phyloP scores from a whole-genome alignment of 768 basidiomycete species.

The Tulasnella sp. region DNA sequence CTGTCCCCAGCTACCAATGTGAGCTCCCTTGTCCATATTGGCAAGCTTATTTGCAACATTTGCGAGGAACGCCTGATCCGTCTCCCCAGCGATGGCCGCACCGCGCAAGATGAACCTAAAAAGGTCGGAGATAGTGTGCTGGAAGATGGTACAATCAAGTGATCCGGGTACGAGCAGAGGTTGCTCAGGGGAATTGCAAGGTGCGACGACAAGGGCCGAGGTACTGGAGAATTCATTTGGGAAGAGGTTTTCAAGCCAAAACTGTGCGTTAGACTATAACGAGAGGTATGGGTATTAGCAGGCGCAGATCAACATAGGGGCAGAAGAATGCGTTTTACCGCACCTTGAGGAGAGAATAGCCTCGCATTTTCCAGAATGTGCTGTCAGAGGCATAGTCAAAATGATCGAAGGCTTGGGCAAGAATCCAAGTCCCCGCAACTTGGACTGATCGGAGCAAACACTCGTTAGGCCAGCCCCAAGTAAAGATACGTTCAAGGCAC shows the following conservation, averaged over 20 bases:
- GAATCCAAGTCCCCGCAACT: constrained; percentile 72
- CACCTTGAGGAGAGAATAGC: constrained; percentile 57
- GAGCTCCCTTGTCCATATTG: constrained; percentile 35
- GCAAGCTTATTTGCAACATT: no score
- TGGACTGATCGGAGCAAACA: no score
- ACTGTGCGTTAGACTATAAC: constrained; percentile 45
- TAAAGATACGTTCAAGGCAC: no score
- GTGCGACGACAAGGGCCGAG: constrained; percentile 52
- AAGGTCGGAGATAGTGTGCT: constrained; percentile 68
- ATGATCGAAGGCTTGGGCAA: constrained; percentile 68
- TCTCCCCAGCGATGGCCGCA: constrained; percentile 51
- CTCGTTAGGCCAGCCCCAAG: no score
- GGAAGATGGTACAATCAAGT: constrained; percentile 61
- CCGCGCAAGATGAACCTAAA: constrained; percentile 66
- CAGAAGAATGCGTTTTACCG: no score
- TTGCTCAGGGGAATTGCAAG: constrained; percentile 74
- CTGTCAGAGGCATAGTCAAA: constrained; percentile 58
- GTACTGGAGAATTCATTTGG: constrained; percentile 56
- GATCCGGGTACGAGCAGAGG: constrained; percentile 55
- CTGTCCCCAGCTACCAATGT: constrained; percentile 64
- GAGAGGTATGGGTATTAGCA: no score
- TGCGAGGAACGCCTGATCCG: constrained; percentile 40
- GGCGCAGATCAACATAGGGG: no score
- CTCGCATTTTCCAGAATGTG: constrained; percentile 58
- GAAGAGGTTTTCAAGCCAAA: constrained; percentile 62